Evolutionary conservation across 129 eudicot species (phyloP), one percentile per base, ranked within the genome.

Genomic region (Smallanthus sonchifolius): DNA sequence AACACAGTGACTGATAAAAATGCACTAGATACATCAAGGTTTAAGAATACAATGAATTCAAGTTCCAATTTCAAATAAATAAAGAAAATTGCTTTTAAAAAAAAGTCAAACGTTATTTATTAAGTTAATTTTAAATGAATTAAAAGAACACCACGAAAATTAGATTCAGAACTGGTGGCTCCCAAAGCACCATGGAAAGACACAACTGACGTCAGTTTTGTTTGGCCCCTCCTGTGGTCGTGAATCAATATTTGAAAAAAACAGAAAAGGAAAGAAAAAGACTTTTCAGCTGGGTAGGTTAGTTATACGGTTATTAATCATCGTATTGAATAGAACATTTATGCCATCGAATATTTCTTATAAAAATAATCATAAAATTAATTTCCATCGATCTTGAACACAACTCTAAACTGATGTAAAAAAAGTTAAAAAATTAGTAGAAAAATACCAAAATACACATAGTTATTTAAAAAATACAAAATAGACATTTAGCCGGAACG

Each of bases 111-210:
- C 30, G 30, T 24, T 24, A 24, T 24, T 24, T 24, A 24, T 24
- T 24, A 24, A 24, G 30, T 24, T 24, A 24, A 24, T 49, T 49
- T 15, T 1, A 49, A 49, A 49, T 1, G 20, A 16, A 49, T 13
- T 49, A 49, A 49, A 49, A 49, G 20, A 49, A 14, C 7, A n/a
- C 56, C 30, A 45, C 36, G 73, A 78, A 38, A 51, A 17, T 37
- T 71, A 72, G 81, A 77, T 77, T 67, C 81, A 68, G 28, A 77
- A 77, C 69, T 69, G 49, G 73, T 79, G 83, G 83, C 78, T 79
- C 69, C 60, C 8, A 64, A 52, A 15, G 74, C 62, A 62, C 73
- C 69, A 63, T 71, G 77, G 77, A 72, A 61, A 63, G 66, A 10
- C 66, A 62, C 70, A 35, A 3, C 66, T 51, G 60, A 64, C 78